phyloP scores from a whole-genome alignment of 192 early-diverging fungal genomes.

The Coemansia sp. region DNA sequence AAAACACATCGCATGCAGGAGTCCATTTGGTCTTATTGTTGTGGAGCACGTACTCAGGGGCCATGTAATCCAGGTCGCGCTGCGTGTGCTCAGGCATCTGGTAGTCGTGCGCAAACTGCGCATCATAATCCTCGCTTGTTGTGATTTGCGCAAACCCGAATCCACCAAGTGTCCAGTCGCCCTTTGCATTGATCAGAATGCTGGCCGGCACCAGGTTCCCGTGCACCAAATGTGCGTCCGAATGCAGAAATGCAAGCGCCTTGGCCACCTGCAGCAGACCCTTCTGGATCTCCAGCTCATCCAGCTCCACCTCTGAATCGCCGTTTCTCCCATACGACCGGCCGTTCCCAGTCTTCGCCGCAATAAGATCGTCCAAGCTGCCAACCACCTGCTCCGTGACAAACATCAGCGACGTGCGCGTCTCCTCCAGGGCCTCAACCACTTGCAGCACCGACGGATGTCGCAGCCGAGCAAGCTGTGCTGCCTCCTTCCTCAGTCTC shows the following conservation, averaged over 20 bases:
- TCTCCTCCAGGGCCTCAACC: slow-evolving; percentile 71
- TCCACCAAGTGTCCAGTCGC: slow-evolving; percentile 83
- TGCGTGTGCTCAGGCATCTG: slow-evolving; percentile 61
- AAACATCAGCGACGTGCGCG: slow-evolving; percentile 67
- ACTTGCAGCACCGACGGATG: slow-evolving; percentile 79
- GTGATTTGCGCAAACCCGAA: slow-evolving; percentile 59
- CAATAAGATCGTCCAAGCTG: slow-evolving; percentile 66
- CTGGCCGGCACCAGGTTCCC: slow-evolving; percentile 70
- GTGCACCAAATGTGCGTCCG: slow-evolving; percentile 72
- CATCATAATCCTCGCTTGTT: slow-evolving; percentile 11
- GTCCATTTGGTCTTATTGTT: slow-evolving; percentile 25
- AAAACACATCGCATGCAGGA: slow-evolving; percentile 71
- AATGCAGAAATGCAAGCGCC: slow-evolving; percentile 76
- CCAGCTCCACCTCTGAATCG: slow-evolving; percentile 65
- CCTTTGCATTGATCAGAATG: slow-evolving; percentile 75
- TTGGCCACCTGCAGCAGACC: slow-evolving; percentile 72
- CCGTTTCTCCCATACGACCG: slow-evolving; percentile 2
- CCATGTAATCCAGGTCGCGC: slow-evolving; percentile 62
- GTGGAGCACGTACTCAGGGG: slow-evolving; percentile 73
- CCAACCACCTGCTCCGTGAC: slow-evolving; percentile 73
- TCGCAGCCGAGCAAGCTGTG: slow-evolving; percentile 69
- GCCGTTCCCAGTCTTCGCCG: slow-evolving; percentile 26
- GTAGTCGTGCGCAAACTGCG: slow-evolving; percentile 58
- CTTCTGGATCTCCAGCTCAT: slow-evolving; percentile 81
- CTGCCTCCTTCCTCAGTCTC: slow-evolving; percentile 64